Evolutionary conservation across 805 yeast species (phyloP), one percentile per base, ranked within the genome.

Genomic region (Candida andamanensis): DNA sequence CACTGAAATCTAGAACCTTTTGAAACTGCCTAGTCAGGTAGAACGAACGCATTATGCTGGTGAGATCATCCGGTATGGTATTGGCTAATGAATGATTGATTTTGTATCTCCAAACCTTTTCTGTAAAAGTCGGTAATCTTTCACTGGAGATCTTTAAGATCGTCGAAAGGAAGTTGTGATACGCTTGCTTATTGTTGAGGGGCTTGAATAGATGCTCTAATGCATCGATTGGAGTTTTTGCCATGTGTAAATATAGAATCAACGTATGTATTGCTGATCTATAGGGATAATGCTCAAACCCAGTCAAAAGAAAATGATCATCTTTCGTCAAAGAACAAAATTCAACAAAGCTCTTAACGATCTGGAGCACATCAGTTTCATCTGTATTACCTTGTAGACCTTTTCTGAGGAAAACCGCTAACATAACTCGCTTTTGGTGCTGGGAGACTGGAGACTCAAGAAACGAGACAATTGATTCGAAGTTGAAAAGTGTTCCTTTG

Each of bases 21-120:
- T 45, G 45, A 40, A 44, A 47, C 6, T 48, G 35, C 19, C 52
- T 44, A 17, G 51, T 29, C 11, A 39, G 20, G 20, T 41, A 42
- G 21, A 47, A 44, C 5, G 69, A 58, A 10, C 18, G 29, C 69
- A 64, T 64, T 12, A 50, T 47, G 15, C 41, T 33, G 11, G 49
- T 49, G 33, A 64, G 48, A 39, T 63, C 69, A 2, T 30, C 15
- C 9, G 30, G 32, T 3, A 11, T 13, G 13, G 24, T 4, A 3
- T 12, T 15, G 8, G 7, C 12, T 11, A 16, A 9, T 7, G 9
- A 19, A 9, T n/a, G 13, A 8, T 11, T 13, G 24, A n/a, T 4
- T 6, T 33, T 41, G 18, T 13, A 22, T 4, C 27, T 23, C 45
- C 45, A 41, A 17, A 32, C 14, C 5, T 22, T 26, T 8, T 20